Evolutionary conservation across 768 basidiomycete genomes (phyloP).

Genomic region (Amyloporia xantha): DNA sequence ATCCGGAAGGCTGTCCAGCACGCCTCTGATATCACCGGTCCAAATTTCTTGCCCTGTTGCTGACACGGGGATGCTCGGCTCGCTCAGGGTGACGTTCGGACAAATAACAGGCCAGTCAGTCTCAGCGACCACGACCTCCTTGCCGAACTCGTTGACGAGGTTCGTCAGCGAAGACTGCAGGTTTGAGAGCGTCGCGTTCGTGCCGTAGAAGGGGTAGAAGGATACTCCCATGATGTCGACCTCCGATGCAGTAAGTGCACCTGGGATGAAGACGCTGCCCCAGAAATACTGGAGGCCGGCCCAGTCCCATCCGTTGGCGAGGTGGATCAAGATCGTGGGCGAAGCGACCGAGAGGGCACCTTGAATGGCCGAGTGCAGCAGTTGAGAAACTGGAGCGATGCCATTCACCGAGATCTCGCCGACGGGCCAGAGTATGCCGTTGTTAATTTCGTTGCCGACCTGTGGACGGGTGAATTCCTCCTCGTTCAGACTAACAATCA

Average conservation of each 20-base stretch:
- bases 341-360: conserved; percentile 43
- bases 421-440: conserved; percentile 56
- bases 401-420: conserved; percentile 48
- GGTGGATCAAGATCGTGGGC: conserved; percentile 49
- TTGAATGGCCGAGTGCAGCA: conserved; percentile 52
- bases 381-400: conserved; percentile 46
- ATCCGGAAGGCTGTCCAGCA: conserved; percentile 33
- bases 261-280: conserved; percentile 44
- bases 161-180: conserved; percentile 46
- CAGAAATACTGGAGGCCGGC: conserved; percentile 42
- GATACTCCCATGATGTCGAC: conserved; percentile 58
- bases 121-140: conserved; percentile 58
- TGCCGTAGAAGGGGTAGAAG: conserved; percentile 60
- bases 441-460: conserved; percentile 64
- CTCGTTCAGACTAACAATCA: background rate
- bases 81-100: conserved; percentile 37
- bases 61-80: conserved; percentile 40
- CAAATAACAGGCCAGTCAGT: conserved; percentile 57
- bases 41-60: conserved; percentile 47
- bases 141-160: conserved; percentile 40
- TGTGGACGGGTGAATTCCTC: conserved; percentile 15
- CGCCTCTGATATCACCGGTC: conserved; percentile 43
- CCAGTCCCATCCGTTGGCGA: conserved; percentile 58
- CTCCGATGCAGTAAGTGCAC: conserved; percentile 41
- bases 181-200: conserved; percentile 45